Evolutionary conservation across 176 grass and related monocot species (phyloP), one percentile per base, ranked within the genome.

Genomic region (Dactylis glomerata): DNA sequence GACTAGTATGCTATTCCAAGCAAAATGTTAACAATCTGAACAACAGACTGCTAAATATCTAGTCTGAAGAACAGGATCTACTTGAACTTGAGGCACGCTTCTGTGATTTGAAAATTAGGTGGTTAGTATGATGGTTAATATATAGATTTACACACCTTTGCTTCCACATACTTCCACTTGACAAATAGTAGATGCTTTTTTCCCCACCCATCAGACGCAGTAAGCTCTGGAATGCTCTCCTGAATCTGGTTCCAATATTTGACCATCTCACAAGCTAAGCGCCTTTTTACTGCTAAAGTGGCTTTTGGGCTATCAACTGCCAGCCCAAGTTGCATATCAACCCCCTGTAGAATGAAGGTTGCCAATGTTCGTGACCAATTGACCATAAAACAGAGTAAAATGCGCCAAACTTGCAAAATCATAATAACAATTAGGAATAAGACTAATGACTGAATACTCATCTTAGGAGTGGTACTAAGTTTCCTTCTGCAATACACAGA

Each of bases 231-330:
- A 70, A 99, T 96, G 69, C 68, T 92, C 41, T 92, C 92, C 52
- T 94, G 93, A 80, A 91, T 86, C 88, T 99, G 97, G 31, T 92
- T 74, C 97, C 97, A 99, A 64, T 94, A 99, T 41, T 96, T 99
- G 8, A 96, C 92, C 93, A 99, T 99, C 82, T 99, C 97, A 50
- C 97, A 99, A 73, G 97, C 97, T 81, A 99, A 84, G 19, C 97
- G 89, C 8, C 97, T 88, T 88, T 99, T 99, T 75, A 99, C 97
- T 76, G 97, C 93, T 78, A 96, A 82, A 54, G 97, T 96, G 52
- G 97, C 97, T 66, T 99, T 99, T 72, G 93, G 90, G 42, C 92
- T 99, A 66, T 96, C 97, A 75, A 96, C 94, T 89, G 97, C 97
- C 52, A 99, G 84, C 55, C 97, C 97, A 84, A 99, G 97, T 84